A percentile compares a stretch with the other conserved stretches of the same genome.
These are phyloP conservation scores for Apiotrichum domesticum DNA, from an alignment of 1,284 basidiomycete genomes.

Conservation along the genomic window DNA sequence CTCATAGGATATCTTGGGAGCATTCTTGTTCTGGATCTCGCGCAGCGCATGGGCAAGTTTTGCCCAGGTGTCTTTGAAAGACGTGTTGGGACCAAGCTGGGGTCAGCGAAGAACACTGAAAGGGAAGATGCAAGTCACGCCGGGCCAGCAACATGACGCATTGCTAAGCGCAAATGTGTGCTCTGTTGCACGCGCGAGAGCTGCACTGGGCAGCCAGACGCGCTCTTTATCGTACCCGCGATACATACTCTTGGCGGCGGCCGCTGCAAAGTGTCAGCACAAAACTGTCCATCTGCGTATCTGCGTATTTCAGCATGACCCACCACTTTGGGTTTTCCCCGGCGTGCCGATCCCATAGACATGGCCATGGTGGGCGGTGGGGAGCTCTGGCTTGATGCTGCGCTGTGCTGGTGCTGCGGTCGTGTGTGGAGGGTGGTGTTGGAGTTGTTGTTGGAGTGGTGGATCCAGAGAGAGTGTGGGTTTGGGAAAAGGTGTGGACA, in stretches of 20 bases:
- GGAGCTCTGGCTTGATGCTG: too few species aligned
- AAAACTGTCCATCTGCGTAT: neutral
- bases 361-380: slow-evolving; percentile 27
- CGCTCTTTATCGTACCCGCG: neutral
- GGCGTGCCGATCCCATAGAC: slow-evolving; percentile 32
- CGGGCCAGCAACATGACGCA: neutral
- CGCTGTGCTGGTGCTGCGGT: too few species aligned
- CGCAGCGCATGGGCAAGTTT: slow-evolving; percentile 62
- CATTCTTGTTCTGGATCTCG: slow-evolving; percentile 94
- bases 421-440: too few species aligned
- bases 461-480: too few species aligned
- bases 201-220: neutral
- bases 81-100: slow-evolving; percentile 39
- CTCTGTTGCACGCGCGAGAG: too few species aligned
- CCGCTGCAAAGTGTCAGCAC: slow-evolving; percentile 24
- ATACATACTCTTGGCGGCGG: slow-evolving; percentile 37
- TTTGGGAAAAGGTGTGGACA: too few species aligned
- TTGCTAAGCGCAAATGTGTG: neutral
- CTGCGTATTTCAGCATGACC: slow-evolving; percentile 4
- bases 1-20: slow-evolving; percentile 87
- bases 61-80: slow-evolving; percentile 45
- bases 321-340: slow-evolving; percentile 44
- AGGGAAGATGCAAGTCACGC: neutral
- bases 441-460: too few species aligned
- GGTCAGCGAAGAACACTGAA: neutral